Conservation (phyloP, 768 basidiomycete species). For the Psilocybe subaeruginosa region DNA sequence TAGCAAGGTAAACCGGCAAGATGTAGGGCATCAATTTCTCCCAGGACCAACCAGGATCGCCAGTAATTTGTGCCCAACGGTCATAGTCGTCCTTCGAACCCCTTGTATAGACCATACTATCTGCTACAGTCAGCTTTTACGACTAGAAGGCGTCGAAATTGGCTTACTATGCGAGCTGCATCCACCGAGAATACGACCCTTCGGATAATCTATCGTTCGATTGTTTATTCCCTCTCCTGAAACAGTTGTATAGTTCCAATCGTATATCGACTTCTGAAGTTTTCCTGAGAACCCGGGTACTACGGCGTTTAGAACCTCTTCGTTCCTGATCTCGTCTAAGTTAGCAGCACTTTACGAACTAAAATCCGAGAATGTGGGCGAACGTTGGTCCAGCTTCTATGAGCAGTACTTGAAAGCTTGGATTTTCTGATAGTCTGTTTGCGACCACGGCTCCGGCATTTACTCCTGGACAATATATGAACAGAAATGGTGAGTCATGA, state of each 20-base stretch:
- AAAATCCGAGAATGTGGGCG: neutral
- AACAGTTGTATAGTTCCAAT: constrained; percentile 12
- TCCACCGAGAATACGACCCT: constrained; percentile 9
- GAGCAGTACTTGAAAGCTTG: constrained; percentile 46
- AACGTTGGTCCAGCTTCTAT: constrained; percentile 49
- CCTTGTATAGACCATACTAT: constrained; percentile 7
- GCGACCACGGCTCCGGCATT: constrained; percentile 61
- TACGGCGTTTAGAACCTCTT: neutral
- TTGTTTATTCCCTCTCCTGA: neutral
- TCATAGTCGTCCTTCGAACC: constrained; percentile 11
- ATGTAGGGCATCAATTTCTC: constrained; percentile 4
- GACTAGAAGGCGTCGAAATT: neutral
- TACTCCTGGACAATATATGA: constrained; percentile 31
- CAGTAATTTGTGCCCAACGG: constrained; percentile 8
- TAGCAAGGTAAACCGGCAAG: neutral
- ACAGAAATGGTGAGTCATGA: too few relatives aligned
- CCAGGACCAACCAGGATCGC: constrained; percentile 14
- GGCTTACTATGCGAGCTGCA: constrained; percentile 13
- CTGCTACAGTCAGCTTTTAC: neutral
- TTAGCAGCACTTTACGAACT: too few relatives aligned
- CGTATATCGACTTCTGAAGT: neutral
- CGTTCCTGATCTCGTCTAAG: neutral
- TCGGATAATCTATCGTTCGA: neutral
- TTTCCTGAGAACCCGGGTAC: neutral
- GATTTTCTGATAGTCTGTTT: constrained; percentile 53